phyloP scores from a whole-genome alignment of 2,329 filamentous ascomycete genomes.

The Sordariomycetes sp. region DNA sequence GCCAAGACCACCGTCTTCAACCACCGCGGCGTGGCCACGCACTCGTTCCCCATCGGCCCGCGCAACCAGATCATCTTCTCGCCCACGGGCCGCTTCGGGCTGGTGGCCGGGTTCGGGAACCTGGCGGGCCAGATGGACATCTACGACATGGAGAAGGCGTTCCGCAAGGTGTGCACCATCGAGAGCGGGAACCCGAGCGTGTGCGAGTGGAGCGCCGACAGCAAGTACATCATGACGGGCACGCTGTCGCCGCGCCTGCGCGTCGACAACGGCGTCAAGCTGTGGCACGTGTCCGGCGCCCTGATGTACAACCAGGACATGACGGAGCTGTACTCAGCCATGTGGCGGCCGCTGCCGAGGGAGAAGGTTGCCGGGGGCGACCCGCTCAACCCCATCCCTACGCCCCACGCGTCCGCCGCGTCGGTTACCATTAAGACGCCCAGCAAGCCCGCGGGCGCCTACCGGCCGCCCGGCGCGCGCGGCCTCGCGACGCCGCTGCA shows the following conservation, averaged over 20 bases:
- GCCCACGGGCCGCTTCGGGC: constrained; percentile 81
- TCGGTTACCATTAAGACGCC: constrained; percentile 84
- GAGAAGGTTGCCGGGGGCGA: constrained; percentile 52
- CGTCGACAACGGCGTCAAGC: constrained; percentile 90
- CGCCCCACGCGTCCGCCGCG: constrained; percentile 72
- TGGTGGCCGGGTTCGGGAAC: constrained; percentile 95
- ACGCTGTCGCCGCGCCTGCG: constrained; percentile 90
- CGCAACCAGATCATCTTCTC: constrained; percentile 95
- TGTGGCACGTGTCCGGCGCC: constrained; percentile 83
- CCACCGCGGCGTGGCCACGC: constrained; percentile 67
- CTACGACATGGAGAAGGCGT: constrained; percentile 86
- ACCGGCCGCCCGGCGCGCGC: constrained; percentile 86
- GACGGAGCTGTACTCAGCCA: constrained; percentile 83
- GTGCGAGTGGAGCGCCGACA: constrained; percentile 95
- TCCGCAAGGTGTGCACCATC: constrained; percentile 83
- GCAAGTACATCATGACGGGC: constrained; percentile 91
- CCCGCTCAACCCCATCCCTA: constrained; percentile 62
- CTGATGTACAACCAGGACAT: constrained; percentile 96
- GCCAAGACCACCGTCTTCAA: constrained; percentile 99
- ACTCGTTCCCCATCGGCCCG: constrained; percentile 77
- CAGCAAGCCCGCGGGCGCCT: constrained; percentile 93
- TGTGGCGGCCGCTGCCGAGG: constrained; percentile 69
- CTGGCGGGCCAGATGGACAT: constrained; percentile 95
- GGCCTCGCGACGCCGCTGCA: constrained; percentile 81
- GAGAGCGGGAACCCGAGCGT: constrained; percentile 93